Percentiles rank a stretch among this genome's conserved stretches.
These are phyloP conservation scores for Aspergillus japonicus DNA, from an alignment of 2,329 filamentous ascomycete genomes.

Conservation along the genomic window DNA sequence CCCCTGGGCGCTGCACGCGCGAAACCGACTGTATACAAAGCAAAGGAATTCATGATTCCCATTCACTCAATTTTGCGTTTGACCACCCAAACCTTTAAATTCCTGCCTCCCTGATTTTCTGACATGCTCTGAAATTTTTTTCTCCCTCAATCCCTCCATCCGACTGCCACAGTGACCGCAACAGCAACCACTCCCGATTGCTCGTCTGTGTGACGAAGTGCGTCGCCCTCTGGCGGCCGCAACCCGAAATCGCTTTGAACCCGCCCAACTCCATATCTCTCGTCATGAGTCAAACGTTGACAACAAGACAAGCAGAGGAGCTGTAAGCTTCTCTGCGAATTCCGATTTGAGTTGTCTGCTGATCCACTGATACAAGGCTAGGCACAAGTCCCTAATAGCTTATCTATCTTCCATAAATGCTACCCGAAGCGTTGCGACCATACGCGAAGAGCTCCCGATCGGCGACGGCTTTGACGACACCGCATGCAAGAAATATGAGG, in stretches of 20 bases:
- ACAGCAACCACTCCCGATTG: neutral
- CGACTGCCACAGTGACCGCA: slow-evolving; percentile 3
- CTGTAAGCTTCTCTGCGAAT: slow-evolving; percentile 60
- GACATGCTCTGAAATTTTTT: neutral
- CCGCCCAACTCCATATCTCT: neutral
- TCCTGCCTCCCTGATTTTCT: neutral
- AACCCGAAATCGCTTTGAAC: neutral
- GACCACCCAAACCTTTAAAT: neutral
- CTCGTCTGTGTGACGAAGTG: neutral
- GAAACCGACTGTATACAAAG: neutral
- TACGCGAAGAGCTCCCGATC: slow-evolving; percentile 69
- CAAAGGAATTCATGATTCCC: neutral
- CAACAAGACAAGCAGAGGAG: slow-evolving; percentile 80
- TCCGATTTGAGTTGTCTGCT: neutral
- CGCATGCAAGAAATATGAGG: slow-evolving; percentile 91
- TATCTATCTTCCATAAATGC: slow-evolving; percentile 77
- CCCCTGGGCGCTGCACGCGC: neutral
- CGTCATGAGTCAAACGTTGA: slow-evolving; percentile 71
- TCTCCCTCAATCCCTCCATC: neutral
- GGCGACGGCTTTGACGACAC: slow-evolving; percentile 68
- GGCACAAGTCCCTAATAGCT: slow-evolving; percentile 90
- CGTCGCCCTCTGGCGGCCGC: neutral
- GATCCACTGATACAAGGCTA: slow-evolving; percentile 40
- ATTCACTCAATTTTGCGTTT: neutral
- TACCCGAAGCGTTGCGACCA: slow-evolving; percentile 64